phyloP scores from a whole-genome alignment of 768 basidiomycete species.

The Leccinum sublutescens region DNA sequence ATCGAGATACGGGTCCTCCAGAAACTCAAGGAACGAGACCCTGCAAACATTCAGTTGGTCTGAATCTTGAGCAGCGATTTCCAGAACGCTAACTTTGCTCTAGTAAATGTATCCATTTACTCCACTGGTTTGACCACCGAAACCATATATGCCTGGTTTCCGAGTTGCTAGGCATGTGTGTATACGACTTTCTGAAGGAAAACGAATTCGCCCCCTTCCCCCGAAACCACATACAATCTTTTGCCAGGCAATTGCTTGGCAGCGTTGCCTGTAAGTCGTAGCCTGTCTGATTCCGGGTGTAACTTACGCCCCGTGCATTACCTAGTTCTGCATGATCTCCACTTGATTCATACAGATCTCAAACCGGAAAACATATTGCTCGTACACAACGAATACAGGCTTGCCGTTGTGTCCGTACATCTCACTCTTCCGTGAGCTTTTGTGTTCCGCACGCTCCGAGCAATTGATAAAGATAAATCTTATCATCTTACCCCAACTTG shows the following conservation, averaged over 20 bases:
- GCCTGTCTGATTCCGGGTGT: not conserved
- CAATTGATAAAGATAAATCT: constrained; percentile 54
- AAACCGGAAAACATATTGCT: constrained; percentile 99
- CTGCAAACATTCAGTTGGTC: constrained; percentile 82
- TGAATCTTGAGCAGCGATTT: constrained; percentile 8
- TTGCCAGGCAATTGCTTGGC: constrained; percentile 86
- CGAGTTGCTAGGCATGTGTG: constrained; percentile 93
- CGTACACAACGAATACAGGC: constrained; percentile 76
- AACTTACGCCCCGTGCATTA: constrained; percentile 7
- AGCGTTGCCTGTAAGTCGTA: constrained; percentile 86
- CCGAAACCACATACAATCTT: constrained; percentile 90
- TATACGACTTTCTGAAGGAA: constrained; percentile 98
- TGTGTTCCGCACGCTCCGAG: constrained; percentile 50
- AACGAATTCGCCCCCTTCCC: constrained; percentile 97
- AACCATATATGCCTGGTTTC: constrained; percentile 98
- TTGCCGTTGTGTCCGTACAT: constrained; percentile 52
- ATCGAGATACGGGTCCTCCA: constrained; percentile 96
- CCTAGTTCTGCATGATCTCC: constrained; percentile 85
- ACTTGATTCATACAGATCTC: constrained; percentile 94
- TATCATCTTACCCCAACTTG: constrained; percentile 47
- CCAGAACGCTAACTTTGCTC: constrained; percentile 19
- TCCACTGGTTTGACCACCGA: constrained; percentile 93
- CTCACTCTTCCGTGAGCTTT: constrained; percentile 62
- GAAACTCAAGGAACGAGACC: constrained; percentile 86
- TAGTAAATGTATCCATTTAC: constrained; percentile 97